Conservation (phyloP, 768 basidiomycete species). For the Hypsizygus marmoreus region DNA sequence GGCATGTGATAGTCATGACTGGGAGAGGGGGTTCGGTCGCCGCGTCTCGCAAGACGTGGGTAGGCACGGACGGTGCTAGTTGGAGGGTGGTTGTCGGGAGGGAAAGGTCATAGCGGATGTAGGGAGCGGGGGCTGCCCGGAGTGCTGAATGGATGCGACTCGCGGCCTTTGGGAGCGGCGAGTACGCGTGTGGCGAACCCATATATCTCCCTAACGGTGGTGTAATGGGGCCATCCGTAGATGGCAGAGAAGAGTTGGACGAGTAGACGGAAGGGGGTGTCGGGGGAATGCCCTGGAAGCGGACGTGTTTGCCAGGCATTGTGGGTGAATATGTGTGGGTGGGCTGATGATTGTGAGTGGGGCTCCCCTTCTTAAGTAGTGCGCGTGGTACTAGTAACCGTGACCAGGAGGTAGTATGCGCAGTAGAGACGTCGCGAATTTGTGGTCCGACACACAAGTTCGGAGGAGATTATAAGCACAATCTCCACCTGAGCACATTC, state of each 20-base stretch:
- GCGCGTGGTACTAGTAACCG: no score
- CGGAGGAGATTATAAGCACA: constrained; percentile 9
- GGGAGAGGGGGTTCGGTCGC: constrained; percentile 36
- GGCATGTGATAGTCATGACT: constrained; percentile 32
- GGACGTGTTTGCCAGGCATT: constrained; percentile 33
- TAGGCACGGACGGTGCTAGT: constrained; percentile 22
- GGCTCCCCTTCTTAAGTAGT: no score
- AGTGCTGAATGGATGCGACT: constrained; percentile 16
- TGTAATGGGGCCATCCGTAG: constrained; percentile 16
- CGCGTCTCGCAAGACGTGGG: constrained; percentile 26
- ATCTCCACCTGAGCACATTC: constrained; percentile 5
- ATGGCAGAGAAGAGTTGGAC: constrained; percentile 17
- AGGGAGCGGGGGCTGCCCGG: constrained; percentile 4
- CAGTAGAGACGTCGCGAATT: background rate
- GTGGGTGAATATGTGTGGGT: constrained; percentile 2
- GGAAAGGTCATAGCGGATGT: constrained; percentile 16
- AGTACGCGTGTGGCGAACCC: constrained; percentile 15
- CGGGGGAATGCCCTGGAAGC: constrained; percentile 21
- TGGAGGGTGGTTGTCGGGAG: constrained; percentile 9
- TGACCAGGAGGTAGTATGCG: no score
- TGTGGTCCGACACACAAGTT: background rate
- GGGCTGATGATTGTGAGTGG: constrained; percentile 2
- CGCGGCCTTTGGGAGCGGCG: constrained; percentile 17
- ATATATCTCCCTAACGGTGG: constrained; percentile 16
- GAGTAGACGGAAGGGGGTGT: constrained; percentile 17